Evolutionary conservation across 2,329 filamentous ascomycete species (phyloP), one percentile per base, ranked within the genome.

Genomic region (Plectosphaerella sp.): DNA sequence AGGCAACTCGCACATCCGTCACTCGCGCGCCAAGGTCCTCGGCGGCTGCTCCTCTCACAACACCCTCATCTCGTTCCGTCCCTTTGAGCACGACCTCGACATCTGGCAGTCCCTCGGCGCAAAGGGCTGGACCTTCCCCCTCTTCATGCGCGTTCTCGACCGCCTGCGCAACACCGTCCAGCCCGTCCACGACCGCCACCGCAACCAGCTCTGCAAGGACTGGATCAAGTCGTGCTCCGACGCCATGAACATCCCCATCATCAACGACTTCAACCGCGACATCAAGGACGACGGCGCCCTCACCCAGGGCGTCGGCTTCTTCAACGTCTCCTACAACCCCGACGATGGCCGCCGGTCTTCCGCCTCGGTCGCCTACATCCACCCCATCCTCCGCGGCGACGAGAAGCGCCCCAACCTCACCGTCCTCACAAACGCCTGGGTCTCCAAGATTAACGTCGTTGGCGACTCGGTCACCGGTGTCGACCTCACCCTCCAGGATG

Each of bases 41-140:
- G 91, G 91, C 60, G 91, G 91, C 59, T 96, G 91, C 78, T 95
- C 91, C 45, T 93, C 88, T 54, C 91, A 96, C 79, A 96, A 96
- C 74, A 96, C 91, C 18, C 78, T 96, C 62, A 96, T 96, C 70
- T 94, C 89, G 16, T 96, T 96, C 82, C 84, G 91, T 24, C 90
- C 91, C 8, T 95, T 96, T 66, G 84, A 91, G 69, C 92, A 95
- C 69, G 91, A 96, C 71, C 83, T 89, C 73, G 80, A 89, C 65
- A 80, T 89, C 61, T 96, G 91, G 91, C 86, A 92, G 63, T 82
- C 81, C 33, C 77, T 89, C 64, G 91, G 91, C 55, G 91, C 88
- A 74, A 83, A 82, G 66, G 91, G 91, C 62, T 96, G 91, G 91
- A 84, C 82, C 64, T 96, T 95, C 73, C 84, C 89, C 65, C 90